Evolutionary conservation across 2,329 filamentous ascomycete genomes (phyloP).

Genomic region (Xylaria digitata): DNA sequence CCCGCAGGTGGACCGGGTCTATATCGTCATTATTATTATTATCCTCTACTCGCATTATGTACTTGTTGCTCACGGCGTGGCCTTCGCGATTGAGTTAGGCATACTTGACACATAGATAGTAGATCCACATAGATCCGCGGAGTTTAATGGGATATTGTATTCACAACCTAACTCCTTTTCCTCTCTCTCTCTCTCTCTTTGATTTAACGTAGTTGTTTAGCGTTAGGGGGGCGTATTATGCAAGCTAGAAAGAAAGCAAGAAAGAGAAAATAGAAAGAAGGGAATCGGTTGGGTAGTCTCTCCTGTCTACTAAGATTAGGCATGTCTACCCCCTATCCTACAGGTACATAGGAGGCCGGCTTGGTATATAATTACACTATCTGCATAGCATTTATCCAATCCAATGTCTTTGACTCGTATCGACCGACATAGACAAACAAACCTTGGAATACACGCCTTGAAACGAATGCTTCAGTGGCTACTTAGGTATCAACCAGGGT

Average conservation of each 20-base stretch:
- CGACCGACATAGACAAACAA: too few species aligned
- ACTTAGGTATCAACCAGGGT: too few species aligned
- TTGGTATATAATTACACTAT: too few species aligned
- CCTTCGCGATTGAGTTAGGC: neutral
- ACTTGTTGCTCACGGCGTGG: neutral
- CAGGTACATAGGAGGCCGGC: too few species aligned
- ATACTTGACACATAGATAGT: constrained; percentile 14
- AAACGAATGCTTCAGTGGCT: too few species aligned
- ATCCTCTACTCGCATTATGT: neutral
- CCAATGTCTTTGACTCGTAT: too few species aligned
- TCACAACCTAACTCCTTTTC: neutral
- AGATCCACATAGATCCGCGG: constrained; percentile 20
- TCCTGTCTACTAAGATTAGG: neutral
- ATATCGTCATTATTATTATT: neutral
- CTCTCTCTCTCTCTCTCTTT: neutral
- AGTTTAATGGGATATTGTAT: constrained; percentile 22
- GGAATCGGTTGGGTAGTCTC: neutral
- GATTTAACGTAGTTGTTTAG: neutral
- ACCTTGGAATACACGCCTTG: too few species aligned
- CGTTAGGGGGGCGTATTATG: neutral
- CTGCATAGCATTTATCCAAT: too few species aligned
- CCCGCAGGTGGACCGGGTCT: neutral
- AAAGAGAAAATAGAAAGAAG: neutral
- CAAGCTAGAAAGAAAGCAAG: neutral
- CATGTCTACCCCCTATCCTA: too few species aligned